Evolutionary conservation across 2,329 filamentous ascomycete species (phyloP), one percentile per base, ranked within the genome.

Genomic region (Colletotrichum siamense): DNA sequence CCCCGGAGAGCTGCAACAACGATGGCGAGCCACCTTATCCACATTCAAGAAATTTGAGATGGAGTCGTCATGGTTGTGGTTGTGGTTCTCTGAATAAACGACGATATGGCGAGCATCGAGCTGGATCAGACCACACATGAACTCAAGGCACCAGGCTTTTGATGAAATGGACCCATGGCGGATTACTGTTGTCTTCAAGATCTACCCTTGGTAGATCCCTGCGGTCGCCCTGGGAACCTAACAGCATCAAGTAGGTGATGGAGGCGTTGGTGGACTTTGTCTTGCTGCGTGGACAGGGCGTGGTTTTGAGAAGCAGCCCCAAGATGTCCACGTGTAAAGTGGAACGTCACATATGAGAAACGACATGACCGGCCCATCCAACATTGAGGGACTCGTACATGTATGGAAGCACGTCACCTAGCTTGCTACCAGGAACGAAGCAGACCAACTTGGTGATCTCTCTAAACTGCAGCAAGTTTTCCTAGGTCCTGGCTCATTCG

Each of bases 121-220:
- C 32, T 34, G 0, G 32, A 34, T 34, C 32, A 34, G 2, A 34
- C 34, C 15, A 39, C 15, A 39, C 34, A 39, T 8, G 34, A 36
- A 0, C 0, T 0, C 34, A 8, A 36, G 6, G 34, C 34, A 1
- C 1, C 0, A 36, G 13, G 39, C 16, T 18, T 18, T 44, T 0
- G 18, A 44, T n/a, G 8, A 28, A 8, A 8, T 28, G 26, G 6
- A n/a, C 18, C 39, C 39, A 0, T 0, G 5, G 5, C 39, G 39
- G 2, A 49, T n/a, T 1, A n/a, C 39, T 49, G 16, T n/a, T n/a
- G 1, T 49, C 18, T 49, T 49, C 18, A 12, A 49, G 9, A 49
- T 49, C 18, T n/a, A 49, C 39, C 18, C 39, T 49, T 1, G 18
- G 4, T 49, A 49, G 9, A 3, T 49, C 1, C 39, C 39, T 3